Base-by-base conservation (phyloP, 176 grass and related monocot genomes). In the Pharus latifolius region DNA sequence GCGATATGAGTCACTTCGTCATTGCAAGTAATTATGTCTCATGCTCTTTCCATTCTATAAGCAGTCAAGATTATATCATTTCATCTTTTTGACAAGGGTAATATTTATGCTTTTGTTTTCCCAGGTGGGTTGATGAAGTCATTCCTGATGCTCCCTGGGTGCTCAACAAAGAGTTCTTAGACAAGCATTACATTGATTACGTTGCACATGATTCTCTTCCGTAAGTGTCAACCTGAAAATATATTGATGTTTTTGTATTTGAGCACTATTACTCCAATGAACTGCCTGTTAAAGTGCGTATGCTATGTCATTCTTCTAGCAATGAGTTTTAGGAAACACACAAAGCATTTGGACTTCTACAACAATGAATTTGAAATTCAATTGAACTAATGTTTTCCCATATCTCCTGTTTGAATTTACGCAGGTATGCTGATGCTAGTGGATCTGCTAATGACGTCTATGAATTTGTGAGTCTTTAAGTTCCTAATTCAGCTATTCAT, bases 91-190 rank as follows among this genome's bases (percentile, higher is more conserved):
- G 20, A 50, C 18, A 23, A 61, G 35, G 60, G 13, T 84, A 45
- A 78, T 47, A 43, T 47, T 71, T 69, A 41, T 31, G 40, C 45
- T 58, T 78, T 37, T 72, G 40, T 72, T 44, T 82, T 60, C 50
- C 22, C 25, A 96, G 91, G 67, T 96, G 91, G 91, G 91, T 96
- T 41, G 91, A 96, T 77, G 91, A 96, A 81, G 91, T 96, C 28
- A 96, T 96, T 84, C 91, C 91, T 59, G 87, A 96, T 85, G 91
- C 91, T 60, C 91, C 91, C 45, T 96, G 91, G 91, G 91, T 96
- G 62, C 76, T 96, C 48, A 85, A 81, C 56, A 67, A 80, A 76
- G 91, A 96, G 69, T 96, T 96, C 76, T 73, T 96, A 66, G 23
- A 96, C 49, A 88, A 88, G 72, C 87, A 96, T 76, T 85, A 96